Evolutionary conservation across 495 filamentous ascomycete genomes (phyloP).

Genomic region (Aspergillus biplanus): DNA sequence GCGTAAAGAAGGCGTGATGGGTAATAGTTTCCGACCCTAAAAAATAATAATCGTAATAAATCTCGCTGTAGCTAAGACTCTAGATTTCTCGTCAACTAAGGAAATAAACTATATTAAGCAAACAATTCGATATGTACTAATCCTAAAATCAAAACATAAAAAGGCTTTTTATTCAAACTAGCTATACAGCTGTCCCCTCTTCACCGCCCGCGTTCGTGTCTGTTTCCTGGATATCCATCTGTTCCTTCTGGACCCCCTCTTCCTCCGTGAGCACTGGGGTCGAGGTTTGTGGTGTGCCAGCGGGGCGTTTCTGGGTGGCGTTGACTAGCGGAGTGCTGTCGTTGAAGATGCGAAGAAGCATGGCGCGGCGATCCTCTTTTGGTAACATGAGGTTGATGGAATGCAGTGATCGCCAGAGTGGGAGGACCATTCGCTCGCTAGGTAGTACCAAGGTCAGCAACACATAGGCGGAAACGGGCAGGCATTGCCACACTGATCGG

Average conservation of each 20-base stretch:
- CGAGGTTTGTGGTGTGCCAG: slow-evolving; percentile 19
- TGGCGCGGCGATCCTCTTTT: slow-evolving; percentile 91
- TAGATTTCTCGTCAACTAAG: no score
- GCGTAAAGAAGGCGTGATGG: no score
- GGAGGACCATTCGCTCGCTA: slow-evolving; percentile 80
- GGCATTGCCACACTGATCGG: no score
- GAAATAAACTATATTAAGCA: slow-evolving; percentile 14
- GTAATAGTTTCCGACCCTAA: no score
- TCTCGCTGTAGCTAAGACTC: no score
- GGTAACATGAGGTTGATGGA: slow-evolving; percentile 94
- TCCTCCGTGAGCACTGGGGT: slow-evolving; percentile 41
- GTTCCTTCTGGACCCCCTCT: slow-evolving; percentile 38
- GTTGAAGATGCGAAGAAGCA: slow-evolving; percentile 89
- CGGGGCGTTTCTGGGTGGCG: slow-evolving; percentile 50
- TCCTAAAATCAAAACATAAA: neutral
- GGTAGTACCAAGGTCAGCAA: neutral
- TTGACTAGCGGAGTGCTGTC: slow-evolving; percentile 71
- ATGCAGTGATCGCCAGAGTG: slow-evolving; percentile 86
- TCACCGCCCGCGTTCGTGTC: slow-evolving; percentile 46
- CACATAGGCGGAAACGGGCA: no score
- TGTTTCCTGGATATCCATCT: slow-evolving; percentile 42
- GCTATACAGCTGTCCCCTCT: slow-evolving; percentile 49
- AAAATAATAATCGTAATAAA: neutral
- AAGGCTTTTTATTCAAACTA: neutral
- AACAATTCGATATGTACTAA: slow-evolving; percentile 11